phyloP scores from a whole-genome alignment of 139 green algal species.

The Chlamydomonas sp. region DNA sequence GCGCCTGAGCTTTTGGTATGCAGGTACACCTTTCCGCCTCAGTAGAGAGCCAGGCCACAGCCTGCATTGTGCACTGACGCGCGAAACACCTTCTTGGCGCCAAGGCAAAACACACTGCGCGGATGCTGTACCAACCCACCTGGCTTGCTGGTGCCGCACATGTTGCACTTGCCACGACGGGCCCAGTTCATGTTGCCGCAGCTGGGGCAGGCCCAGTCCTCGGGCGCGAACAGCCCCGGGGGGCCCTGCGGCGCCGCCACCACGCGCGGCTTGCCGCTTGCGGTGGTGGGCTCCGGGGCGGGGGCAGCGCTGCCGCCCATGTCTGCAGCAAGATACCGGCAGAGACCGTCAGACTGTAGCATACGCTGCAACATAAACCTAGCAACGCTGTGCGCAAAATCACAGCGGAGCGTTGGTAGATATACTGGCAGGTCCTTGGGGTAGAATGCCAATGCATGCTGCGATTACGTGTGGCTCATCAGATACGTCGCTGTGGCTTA shows the following conservation, averaged over 20 bases:
- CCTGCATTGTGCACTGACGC: too few relatives aligned
- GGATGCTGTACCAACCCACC: conserved; percentile 42
- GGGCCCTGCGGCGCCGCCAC: conserved; percentile 67
- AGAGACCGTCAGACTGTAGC: neutral
- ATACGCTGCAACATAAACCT: neutral
- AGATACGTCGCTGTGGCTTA: too few relatives aligned
- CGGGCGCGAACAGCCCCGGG: conserved; percentile 61
- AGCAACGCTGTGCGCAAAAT: too few relatives aligned
- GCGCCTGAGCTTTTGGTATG: too few relatives aligned
- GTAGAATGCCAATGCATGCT: too few relatives aligned
- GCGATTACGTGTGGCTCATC: too few relatives aligned
- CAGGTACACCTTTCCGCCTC: too few relatives aligned
- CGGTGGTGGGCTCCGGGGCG: neutral
- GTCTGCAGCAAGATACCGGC: neutral
- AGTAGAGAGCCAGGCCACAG: too few relatives aligned
- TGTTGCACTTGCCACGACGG: conserved; percentile 77
- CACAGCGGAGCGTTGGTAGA: too few relatives aligned
- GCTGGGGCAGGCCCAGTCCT: conserved; percentile 82
- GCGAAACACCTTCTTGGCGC: neutral
- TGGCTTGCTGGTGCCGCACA: conserved; percentile 65
- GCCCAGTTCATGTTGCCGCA: conserved; percentile 90
- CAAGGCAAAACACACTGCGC: neutral
- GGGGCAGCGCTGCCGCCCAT: neutral
- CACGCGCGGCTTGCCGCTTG: conserved; percentile 38
- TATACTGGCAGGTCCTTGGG: too few relatives aligned